A percentile compares a stretch with the other conserved stretches of the same genome.
Conservation (phyloP, 768 basidiomycete genomes). For the Dendrothele bispora region DNA sequence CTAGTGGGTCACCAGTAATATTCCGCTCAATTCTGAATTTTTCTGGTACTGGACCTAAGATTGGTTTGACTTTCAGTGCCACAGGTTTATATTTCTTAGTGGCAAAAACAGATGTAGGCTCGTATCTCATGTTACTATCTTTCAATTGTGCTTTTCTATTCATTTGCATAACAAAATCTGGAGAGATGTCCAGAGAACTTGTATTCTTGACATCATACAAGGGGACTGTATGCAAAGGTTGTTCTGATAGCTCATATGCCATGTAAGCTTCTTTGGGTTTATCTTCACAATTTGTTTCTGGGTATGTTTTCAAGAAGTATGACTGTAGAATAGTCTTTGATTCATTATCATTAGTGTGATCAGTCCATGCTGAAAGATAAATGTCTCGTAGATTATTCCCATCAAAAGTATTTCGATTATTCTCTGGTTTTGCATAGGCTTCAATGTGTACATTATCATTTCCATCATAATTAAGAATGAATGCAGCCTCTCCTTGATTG, state of each 20-base stretch:
- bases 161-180: no score
- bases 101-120: conserved; percentile 1
- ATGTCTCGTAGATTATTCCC: background rate
- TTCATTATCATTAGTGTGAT: background rate
- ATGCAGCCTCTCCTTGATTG: conserved; percentile 9
- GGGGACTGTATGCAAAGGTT: no score
- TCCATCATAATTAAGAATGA: background rate
- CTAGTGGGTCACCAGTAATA: conserved; percentile 19
- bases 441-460: background rate
- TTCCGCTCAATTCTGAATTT: conserved; percentile 18
- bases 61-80: conserved; percentile 14
- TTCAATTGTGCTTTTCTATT: no score
- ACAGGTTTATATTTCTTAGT: conserved; percentile 21
- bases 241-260: no score
- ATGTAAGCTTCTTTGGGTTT: no score
- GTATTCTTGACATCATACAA: no score
- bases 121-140: background rate
- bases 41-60: conserved; percentile 12
- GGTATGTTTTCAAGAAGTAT: no score
- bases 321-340: background rate
- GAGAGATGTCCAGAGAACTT: no score
- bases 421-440: background rate
- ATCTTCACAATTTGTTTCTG: no score
- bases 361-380: conserved; percentile 1
- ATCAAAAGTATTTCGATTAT: background rate